A percentile compares a stretch with the other conserved stretches of the same genome.
Conservation (phyloP, 2,329 filamentous ascomycete genomes). For the Pseudophaeomoniella oleicola region DNA sequence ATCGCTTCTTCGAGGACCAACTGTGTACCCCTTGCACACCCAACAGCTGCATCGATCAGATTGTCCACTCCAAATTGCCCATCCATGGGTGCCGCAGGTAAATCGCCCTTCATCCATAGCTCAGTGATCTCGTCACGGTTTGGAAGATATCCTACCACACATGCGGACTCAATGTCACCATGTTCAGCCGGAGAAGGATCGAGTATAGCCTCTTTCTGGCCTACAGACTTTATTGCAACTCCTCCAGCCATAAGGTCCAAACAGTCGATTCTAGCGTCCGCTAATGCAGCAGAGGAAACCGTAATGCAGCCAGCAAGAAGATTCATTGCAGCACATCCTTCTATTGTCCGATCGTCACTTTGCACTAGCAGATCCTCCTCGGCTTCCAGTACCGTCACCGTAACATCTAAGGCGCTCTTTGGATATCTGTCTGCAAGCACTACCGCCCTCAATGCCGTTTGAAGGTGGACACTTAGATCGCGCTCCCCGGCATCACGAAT, state of each 20-base stretch:
- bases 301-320: slow-evolving; percentile 86
- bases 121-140: slow-evolving; percentile 83
- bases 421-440: slow-evolving; percentile 92
- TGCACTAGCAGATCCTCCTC: slow-evolving; percentile 61
- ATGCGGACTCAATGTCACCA: slow-evolving; percentile 50
- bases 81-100: slow-evolving; percentile 17
- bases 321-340: slow-evolving; percentile 80
- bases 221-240: slow-evolving; percentile 54
- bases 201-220: slow-evolving; percentile 38
- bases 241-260: slow-evolving; percentile 82
- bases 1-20: neutral
- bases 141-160: slow-evolving; percentile 80
- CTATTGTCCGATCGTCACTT: slow-evolving; percentile 41
- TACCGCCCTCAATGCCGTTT: slow-evolving; percentile 76
- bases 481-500: slow-evolving; percentile 73
- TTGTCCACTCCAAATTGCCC: neutral
- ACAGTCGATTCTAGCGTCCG: slow-evolving; percentile 90
- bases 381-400: slow-evolving; percentile 83
- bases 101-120: slow-evolving; percentile 77
- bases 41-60: neutral
- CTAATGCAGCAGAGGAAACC: slow-evolving; percentile 80
- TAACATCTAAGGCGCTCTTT: slow-evolving; percentile 94
- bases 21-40: neutral
- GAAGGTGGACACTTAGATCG: slow-evolving; percentile 79
- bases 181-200: slow-evolving; percentile 78